Percentiles rank a stretch among this genome's conserved stretches.
Conservation (phyloP, 2,329 filamentous ascomycete genomes). For the Sporothrix globosa region DNA sequence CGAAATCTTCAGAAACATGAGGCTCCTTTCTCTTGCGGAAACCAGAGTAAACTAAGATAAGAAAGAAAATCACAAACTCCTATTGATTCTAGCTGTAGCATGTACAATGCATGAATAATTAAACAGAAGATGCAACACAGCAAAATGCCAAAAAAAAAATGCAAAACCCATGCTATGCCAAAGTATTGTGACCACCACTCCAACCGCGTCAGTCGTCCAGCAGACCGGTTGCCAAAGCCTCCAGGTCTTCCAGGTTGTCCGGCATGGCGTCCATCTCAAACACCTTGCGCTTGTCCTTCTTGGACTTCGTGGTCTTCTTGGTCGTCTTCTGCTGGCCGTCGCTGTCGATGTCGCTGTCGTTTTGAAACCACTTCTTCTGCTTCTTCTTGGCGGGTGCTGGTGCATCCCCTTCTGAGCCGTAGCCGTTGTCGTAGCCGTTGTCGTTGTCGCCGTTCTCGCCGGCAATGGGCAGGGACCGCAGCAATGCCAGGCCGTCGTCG, state of each 20-base stretch:
- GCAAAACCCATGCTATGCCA: slow-evolving; percentile 21
- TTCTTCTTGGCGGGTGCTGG: slow-evolving; percentile 58
- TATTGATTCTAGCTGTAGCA: slow-evolving; percentile 2
- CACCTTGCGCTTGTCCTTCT: slow-evolving; percentile 55
- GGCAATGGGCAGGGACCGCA: slow-evolving; percentile 60
- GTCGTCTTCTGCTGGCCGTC: slow-evolving; percentile 47
- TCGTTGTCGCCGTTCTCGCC: slow-evolving; percentile 40
- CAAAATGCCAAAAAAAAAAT: background rate
- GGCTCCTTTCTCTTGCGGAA: background rate
- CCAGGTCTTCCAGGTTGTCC: slow-evolving; percentile 77
- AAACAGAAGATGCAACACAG: background rate
- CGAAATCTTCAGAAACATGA: background rate
- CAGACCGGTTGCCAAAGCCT: slow-evolving; percentile 74
- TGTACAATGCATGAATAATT: background rate
- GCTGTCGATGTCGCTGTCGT: slow-evolving; percentile 54
- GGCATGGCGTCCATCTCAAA: slow-evolving; percentile 69
- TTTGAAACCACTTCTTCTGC: slow-evolving; percentile 79
- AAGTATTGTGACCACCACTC: background rate
- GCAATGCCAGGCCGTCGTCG: slow-evolving; percentile 60
- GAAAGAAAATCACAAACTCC: background rate
- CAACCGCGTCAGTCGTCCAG: slow-evolving; percentile 52
- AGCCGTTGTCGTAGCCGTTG: slow-evolving; percentile 38
- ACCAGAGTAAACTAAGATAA: background rate
- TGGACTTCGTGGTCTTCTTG: slow-evolving; percentile 47
- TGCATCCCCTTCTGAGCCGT: slow-evolving; percentile 41